Evolutionary conservation across 2,329 filamentous ascomycete genomes (phyloP).

Genomic region (Neofusicoccum ribis): DNA sequence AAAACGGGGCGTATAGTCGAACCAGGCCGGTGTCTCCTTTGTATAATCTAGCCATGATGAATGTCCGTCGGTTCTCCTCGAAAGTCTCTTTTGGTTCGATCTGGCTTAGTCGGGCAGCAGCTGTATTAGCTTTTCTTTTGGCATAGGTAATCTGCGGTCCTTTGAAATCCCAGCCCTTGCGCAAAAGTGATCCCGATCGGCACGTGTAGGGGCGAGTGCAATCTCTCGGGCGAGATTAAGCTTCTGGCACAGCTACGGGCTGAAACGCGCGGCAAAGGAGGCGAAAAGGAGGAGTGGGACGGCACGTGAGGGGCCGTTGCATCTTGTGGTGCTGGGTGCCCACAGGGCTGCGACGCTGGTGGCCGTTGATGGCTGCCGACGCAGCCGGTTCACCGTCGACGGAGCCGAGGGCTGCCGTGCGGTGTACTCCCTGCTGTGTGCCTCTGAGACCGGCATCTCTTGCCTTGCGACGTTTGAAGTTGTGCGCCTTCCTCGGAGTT

Average conservation of each 20-base stretch:
- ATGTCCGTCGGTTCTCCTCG: constrained; percentile 11
- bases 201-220: not conserved
- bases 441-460: constrained; percentile 11
- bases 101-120: not conserved
- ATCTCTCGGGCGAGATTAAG: not conserved
- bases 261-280: not conserved
- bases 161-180: not conserved
- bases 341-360: constrained; percentile 7
- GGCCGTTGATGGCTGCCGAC: constrained; percentile 1
- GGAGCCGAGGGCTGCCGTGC: not conserved
- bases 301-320: not conserved
- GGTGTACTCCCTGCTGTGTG: not conserved
- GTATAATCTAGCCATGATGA: constrained; percentile 19
- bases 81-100: not conserved
- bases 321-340: not conserved
- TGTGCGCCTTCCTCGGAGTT: not conserved
- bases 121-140: constrained; percentile 1
- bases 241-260: not conserved
- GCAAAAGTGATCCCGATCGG: not conserved
- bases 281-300: not conserved
- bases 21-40: constrained; percentile 17
- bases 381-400: not conserved
- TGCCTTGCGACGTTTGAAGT: constrained; percentile 14
- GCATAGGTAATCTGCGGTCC: constrained; percentile 9
- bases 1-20: constrained; percentile 18